Percentiles rank a stretch among this genome's conserved stretches.
Conservation (phyloP, 768 basidiomycete genomes). For the Trametes cingulata region DNA sequence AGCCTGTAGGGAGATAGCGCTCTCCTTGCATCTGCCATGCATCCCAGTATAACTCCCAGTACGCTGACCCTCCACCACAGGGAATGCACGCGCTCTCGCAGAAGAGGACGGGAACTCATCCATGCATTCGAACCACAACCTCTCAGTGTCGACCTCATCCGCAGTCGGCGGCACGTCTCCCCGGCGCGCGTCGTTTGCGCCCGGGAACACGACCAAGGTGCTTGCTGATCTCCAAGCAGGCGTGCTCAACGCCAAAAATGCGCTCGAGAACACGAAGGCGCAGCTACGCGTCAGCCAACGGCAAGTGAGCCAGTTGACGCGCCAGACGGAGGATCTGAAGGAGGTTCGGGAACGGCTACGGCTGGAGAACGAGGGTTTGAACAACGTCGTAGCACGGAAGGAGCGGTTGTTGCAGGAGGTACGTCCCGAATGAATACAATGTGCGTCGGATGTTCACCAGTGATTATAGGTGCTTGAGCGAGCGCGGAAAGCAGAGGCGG, state of each 20-base stretch:
- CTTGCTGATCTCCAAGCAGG: constrained; percentile 86
- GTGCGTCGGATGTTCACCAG: neutral
- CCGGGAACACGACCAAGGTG: constrained; percentile 84
- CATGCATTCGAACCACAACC: constrained; percentile 16
- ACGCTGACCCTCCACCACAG: constrained; percentile 39
- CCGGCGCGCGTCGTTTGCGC: constrained; percentile 62
- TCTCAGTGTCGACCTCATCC: constrained; percentile 35
- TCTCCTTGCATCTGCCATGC: too few species aligned
- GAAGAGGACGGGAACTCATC: constrained; percentile 59
- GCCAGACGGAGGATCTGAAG: constrained; percentile 87
- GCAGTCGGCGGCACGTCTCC: constrained; percentile 46
- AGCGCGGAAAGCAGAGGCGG: constrained; percentile 83
- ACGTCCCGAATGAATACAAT: too few species aligned
- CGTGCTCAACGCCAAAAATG: constrained; percentile 74
- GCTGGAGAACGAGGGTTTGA: constrained; percentile 84
- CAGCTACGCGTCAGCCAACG: constrained; percentile 82
- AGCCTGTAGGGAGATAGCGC: too few species aligned
- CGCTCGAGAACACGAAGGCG: constrained; percentile 82
- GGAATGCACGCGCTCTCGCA: constrained; percentile 81
- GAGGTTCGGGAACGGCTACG: constrained; percentile 81
- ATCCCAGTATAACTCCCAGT: too few species aligned
- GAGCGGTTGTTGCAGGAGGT: constrained; percentile 88
- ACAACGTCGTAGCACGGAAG: constrained; percentile 85
- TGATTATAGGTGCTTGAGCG: constrained; percentile 59
- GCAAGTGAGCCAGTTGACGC: constrained; percentile 79